Percentiles rank a stretch among this genome's conserved stretches.
phyloP scores from a whole-genome alignment of 331 rosid species.

The Erythrophleum ivorense region DNA sequence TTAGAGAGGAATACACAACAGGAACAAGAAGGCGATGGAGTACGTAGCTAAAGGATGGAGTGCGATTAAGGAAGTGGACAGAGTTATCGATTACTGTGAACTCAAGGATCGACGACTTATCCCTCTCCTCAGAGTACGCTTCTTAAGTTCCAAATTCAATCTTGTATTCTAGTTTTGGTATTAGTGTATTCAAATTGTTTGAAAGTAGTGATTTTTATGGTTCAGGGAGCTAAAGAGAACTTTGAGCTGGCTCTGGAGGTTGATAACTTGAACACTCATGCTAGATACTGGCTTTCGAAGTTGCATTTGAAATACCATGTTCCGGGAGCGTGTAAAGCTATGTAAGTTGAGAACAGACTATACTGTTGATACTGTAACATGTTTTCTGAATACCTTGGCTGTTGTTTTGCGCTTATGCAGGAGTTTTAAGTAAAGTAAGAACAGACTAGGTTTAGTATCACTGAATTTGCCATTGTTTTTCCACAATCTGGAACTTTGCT shows the following conservation, averaged over 20 bases:
- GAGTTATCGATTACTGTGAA: slow-evolving; percentile 85
- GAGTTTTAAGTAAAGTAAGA: too few relatives aligned
- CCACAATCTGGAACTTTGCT: too few relatives aligned
- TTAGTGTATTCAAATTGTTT: too few relatives aligned
- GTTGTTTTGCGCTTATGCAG: slow-evolving; percentile 1
- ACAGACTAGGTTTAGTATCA: too few relatives aligned
- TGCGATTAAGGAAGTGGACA: slow-evolving; percentile 82
- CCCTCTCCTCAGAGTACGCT: too few relatives aligned
- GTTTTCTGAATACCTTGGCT: slow-evolving; percentile 12
- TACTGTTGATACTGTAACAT: background rate
- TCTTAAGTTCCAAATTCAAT: too few relatives aligned
- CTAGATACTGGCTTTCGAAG: slow-evolving; percentile 83
- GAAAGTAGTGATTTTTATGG: too few relatives aligned
- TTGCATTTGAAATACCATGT: slow-evolving; percentile 89
- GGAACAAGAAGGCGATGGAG: slow-evolving; percentile 87
- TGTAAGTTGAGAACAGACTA: too few relatives aligned
- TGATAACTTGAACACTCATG: slow-evolving; percentile 80
- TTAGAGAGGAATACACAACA: slow-evolving; percentile 76
- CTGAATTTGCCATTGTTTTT: too few relatives aligned
- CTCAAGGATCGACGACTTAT: too few relatives aligned
- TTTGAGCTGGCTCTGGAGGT: slow-evolving; percentile 89
- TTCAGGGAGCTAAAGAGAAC: slow-evolving; percentile 76
- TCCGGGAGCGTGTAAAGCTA: slow-evolving; percentile 74
- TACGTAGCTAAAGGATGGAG: slow-evolving; percentile 84
- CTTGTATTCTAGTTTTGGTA: slow-evolving; percentile 17